Evolutionary conservation across 371 early-diverging fungal genomes (phyloP).

Genomic region (Rhizopus arrhizus): DNA sequence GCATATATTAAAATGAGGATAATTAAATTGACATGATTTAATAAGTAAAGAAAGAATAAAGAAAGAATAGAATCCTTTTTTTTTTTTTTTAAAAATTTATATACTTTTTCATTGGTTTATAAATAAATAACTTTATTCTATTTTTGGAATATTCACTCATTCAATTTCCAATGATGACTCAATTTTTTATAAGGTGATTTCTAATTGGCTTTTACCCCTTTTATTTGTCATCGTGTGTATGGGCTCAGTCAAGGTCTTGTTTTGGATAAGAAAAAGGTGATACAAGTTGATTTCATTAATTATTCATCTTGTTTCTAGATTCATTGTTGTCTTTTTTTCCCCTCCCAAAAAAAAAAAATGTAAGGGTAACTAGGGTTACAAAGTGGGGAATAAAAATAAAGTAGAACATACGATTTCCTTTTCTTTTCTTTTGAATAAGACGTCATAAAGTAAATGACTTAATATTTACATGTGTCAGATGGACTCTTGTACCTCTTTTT

Average conservation of each 20-base stretch:
- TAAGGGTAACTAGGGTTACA: too few relatives aligned
- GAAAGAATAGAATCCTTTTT: not conserved
- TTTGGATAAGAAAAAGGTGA: not conserved
- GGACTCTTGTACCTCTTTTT: not conserved
- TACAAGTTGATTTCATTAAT: too few relatives aligned
- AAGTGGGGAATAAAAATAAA: too few relatives aligned
- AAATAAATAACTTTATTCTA: not conserved
- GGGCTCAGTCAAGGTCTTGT: not conserved
- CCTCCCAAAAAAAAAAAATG: too few relatives aligned
- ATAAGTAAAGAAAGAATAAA: not conserved
- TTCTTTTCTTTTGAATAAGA: too few relatives aligned
- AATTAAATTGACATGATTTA: not conserved
- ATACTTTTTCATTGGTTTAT: not conserved
- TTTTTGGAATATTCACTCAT: not conserved
- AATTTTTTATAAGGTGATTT: not conserved
- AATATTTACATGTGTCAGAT: not conserved
- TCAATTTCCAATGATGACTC: not conserved
- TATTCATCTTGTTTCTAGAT: too few relatives aligned
- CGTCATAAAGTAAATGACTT: not conserved
- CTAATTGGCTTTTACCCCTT: constrained; percentile 1
- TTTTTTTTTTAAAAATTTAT: too few relatives aligned
- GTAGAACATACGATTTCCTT: too few relatives aligned
- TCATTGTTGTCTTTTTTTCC: too few relatives aligned
- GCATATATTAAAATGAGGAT: too few relatives aligned
- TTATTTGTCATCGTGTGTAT: not conserved